Percentiles rank a stretch among this genome's conserved stretches.
Conservation (phyloP, 1,284 basidiomycete genomes). For the Megacollybia platyphylla region DNA sequence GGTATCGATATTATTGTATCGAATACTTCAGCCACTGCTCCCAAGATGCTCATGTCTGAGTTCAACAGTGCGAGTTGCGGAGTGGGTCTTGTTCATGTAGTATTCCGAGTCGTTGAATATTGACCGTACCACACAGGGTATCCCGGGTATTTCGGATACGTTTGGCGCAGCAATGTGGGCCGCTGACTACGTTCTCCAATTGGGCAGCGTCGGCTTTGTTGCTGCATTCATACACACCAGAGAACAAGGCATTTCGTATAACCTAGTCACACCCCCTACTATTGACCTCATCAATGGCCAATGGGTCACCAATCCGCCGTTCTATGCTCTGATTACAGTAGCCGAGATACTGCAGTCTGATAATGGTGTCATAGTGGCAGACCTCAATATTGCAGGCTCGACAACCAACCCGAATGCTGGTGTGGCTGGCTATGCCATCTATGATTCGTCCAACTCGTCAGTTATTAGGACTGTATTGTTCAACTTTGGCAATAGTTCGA, state of each 20-base stretch:
- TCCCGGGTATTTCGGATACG: conserved; percentile 32
- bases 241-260: conserved; percentile 36
- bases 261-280: conserved; percentile 32
- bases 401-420: conserved; percentile 20
- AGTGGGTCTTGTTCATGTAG: conserved; percentile 16
- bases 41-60: conserved; percentile 43
- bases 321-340: conserved; percentile 44
- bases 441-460: conserved; percentile 25
- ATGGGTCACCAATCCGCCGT: conserved; percentile 40
- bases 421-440: conserved; percentile 47
- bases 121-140: neutral
- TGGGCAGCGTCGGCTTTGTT: conserved; percentile 33
- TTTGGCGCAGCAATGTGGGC: conserved; percentile 53
- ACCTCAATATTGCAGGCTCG: conserved; percentile 31
- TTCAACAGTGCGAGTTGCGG: conserved; percentile 61
- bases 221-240: conserved; percentile 38
- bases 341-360: conserved; percentile 36
- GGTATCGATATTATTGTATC: conserved; percentile 20
- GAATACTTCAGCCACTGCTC: conserved; percentile 12
- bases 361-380: conserved; percentile 34
- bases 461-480: conserved; percentile 39
- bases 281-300: conserved; percentile 20
- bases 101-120: conserved; percentile 14
- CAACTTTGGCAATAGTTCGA: conserved; percentile 38
- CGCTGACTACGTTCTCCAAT: conserved; percentile 36